Conservation (phyloP, 352 stramenopile genomes). For the Pythium insidiosum region DNA sequence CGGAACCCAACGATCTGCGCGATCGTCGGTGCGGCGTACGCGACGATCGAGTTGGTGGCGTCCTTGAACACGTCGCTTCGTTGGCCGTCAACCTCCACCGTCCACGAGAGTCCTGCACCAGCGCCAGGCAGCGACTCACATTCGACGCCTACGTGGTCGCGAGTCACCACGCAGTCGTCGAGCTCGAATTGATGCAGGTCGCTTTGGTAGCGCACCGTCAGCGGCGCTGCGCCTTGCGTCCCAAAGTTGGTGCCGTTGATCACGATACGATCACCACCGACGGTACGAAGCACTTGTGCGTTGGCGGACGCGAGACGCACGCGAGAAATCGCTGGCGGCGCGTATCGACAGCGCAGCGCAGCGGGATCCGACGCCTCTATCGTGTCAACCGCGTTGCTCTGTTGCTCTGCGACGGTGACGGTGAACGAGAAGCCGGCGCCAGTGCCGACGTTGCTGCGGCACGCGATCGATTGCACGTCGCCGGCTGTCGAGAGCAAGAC, state of each 20-base stretch:
- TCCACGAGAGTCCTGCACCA: conserved; percentile 27
- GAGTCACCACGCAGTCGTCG: conserved; percentile 27
- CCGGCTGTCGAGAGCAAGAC: conserved; percentile 1
- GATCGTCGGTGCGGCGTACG: conserved; percentile 29
- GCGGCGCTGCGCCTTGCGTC: conserved; percentile 17
- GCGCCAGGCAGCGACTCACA: conserved; percentile 28
- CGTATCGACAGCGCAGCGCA: conserved; percentile 22
- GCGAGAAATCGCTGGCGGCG: conserved; percentile 10
- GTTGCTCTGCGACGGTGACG: conserved; percentile 25
- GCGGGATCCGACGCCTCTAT: neutral
- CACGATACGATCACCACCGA: conserved; percentile 20
- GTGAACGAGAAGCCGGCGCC: conserved; percentile 27
- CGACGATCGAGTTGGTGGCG: conserved; percentile 3
- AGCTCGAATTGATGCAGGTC: conserved; percentile 24
- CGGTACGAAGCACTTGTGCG: conserved; percentile 23
- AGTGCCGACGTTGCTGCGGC: conserved; percentile 24
- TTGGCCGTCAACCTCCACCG: conserved; percentile 27
- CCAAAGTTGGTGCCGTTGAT: conserved; percentile 43
- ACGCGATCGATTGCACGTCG: conserved; percentile 23
- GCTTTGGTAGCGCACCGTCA: conserved; percentile 34
- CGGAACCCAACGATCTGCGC: conserved; percentile 32
- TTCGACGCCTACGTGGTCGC: conserved; percentile 29
- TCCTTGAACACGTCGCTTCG: conserved; percentile 9
- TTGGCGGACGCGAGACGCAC: neutral
- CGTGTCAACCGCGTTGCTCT: conserved; percentile 12